phyloP scores from a whole-genome alignment of 441 rosid genomes.

The Pelargonium fulgidum region DNA sequence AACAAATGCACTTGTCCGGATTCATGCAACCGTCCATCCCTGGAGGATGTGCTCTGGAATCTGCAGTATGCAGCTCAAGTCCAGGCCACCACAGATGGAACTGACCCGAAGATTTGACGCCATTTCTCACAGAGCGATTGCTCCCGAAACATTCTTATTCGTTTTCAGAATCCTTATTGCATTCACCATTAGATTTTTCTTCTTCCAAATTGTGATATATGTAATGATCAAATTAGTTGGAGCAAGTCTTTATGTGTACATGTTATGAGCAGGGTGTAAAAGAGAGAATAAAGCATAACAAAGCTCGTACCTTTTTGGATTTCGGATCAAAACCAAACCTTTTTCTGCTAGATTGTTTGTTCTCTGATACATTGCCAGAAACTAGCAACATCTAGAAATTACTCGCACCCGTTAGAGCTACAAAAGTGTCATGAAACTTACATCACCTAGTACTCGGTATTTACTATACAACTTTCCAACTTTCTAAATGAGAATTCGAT shows the following conservation, averaged over 20 bases:
- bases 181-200: background rate
- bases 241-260: background rate
- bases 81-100: background rate
- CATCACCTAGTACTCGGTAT: no score
- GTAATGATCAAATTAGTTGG: background rate
- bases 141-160: background rate
- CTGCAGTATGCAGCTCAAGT: conserved; percentile 7
- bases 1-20: conserved; percentile 44
- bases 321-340: no score
- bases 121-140: background rate
- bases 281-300: no score
- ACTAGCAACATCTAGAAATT: no score
- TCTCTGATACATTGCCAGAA: no score
- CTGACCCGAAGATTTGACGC: background rate
- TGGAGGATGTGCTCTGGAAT: conserved; percentile 3
- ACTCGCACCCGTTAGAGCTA: no score
- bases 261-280: background rate
- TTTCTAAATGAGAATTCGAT: no score
- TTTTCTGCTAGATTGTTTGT: no score
- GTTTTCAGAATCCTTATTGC: background rate
- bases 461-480: no score
- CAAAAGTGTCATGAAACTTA: no score
- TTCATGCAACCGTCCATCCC: conserved; percentile 14
- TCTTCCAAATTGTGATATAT: background rate
- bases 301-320: no score